Evolutionary conservation across 2,329 filamentous ascomycete species (phyloP), one percentile per base, ranked within the genome.

Genomic region (Aaosphaeria arxii): DNA sequence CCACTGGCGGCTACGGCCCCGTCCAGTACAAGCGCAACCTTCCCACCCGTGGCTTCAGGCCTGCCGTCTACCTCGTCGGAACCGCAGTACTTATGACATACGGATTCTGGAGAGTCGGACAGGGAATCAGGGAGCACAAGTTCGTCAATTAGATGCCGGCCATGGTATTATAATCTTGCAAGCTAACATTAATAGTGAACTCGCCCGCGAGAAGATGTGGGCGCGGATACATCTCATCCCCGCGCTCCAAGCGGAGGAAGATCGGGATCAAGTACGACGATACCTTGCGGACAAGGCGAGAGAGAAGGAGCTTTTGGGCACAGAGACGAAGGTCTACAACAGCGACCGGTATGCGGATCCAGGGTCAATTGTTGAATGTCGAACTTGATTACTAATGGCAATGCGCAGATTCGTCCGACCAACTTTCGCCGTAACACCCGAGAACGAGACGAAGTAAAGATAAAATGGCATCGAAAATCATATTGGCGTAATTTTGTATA

Each of bases 1-100:
- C 94, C 63, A 73, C 76, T 69, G 94, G 92, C 79, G 94, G 94
- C 81, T 99, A 99, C 76, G 87, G 85, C 73, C 87, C 92, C 74
- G 87, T 99, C 59, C 94, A 99, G 77, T 99, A 96, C 81, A 95
- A 95, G 85, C 88, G 94, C 74, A 97, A 97, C 77, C 79, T 99
- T 54, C 94, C 94, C 56, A 85, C 88, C 55, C 87, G 87, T 66
- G 92, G 92, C 62, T 95, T 97, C 82, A 86, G 88, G 51, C 92
- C 94, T 13, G 80, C 85, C 43, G 82, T 85, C 53, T 85, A 96
- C 70, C 80, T 97, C 57, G 69, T 89, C 61, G 89, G 84, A 55
- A 84, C 90, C 72, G 88, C 84, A 59, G 80, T 80, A 46, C 76
- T 96, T 60, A 91, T 95, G 87, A 81, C 82, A 57, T 97, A 88